Base-by-base conservation (phyloP, 306 rosid species). In the Trichosanthes truncata region DNA sequence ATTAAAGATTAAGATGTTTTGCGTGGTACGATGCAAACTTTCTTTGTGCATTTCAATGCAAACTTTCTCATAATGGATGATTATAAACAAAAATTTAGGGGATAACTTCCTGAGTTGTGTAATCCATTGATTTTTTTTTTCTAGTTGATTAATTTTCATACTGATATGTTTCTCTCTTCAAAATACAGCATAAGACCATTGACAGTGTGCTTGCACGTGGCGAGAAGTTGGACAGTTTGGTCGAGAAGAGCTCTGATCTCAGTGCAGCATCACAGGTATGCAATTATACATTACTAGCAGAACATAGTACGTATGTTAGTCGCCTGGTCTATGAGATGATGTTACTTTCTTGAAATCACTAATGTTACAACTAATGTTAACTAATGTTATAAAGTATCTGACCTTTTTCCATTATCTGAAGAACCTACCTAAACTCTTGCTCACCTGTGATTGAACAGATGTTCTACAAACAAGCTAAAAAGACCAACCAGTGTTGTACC, bases 161-260 rank as follows among this genome's bases (percentile, higher is more conserved):
- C 17, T 7, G 66, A 36, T 49, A 43, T 43, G 1, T 18, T 29
- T 69, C 31, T 46, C 75, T 26, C 66, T 74, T 14, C 57, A 46
- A 77, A 77, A 74, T 60, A 36, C 98, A 96, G 99, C 99, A 96
- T 48, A 90, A 96, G 85, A 96, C 99, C 72, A 93, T 96, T 84
- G 99, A 96, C 82, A 93, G 99, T 25, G 99, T 96, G 72, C 98
- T 96, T 87, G 98, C 87, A 68, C 91, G 98, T 74, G 99, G 99
- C 74, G 99, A 96, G 89, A 93, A 45, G 82, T 87, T 96, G 89
- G 99, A 96, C 88, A 96, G 99, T 83, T 90, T 93, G 84, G 99
- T 96, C 38, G 98, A 91, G 85, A 96, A 96, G 92, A 96, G 99
- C 87, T 96, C 99, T 55, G 99, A 96, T 87, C 96, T 96, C 81